Evolutionary conservation across 2,329 filamentous ascomycete genomes (phyloP).

Genomic region (Colletotrichum lentis): DNA sequence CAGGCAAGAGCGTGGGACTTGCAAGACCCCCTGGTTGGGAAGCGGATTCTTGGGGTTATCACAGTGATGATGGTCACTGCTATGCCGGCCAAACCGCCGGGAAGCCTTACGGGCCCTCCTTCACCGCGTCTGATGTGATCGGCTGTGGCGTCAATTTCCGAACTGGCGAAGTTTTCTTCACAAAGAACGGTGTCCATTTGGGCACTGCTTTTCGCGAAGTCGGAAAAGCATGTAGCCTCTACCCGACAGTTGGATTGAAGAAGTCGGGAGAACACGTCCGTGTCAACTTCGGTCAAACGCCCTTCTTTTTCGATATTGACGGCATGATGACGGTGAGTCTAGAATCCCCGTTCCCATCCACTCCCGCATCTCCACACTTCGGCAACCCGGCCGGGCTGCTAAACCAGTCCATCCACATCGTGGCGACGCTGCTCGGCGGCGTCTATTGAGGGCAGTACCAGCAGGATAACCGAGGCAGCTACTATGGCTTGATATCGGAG

Average conservation of each 20-base stretch:
- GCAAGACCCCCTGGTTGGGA: slow-evolving; percentile 72
- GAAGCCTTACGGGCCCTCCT: slow-evolving; percentile 65
- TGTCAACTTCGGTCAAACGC: slow-evolving; percentile 74
- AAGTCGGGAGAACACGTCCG: slow-evolving; percentile 68
- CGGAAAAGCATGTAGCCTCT: slow-evolving; percentile 61
- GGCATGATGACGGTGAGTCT: slow-evolving; percentile 75
- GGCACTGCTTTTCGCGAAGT: slow-evolving; percentile 76
- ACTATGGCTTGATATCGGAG: no score
- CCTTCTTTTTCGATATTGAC: slow-evolving; percentile 93
- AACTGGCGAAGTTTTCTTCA: slow-evolving; percentile 72
- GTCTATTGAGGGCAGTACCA: not conserved
- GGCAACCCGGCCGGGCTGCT: not conserved
- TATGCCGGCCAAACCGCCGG: slow-evolving; percentile 66
- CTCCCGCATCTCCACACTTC: not conserved
- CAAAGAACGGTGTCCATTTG: slow-evolving; percentile 70
- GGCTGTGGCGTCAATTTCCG: slow-evolving; percentile 74
- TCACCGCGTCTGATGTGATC: slow-evolving; percentile 65
- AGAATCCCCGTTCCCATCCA: not conserved
- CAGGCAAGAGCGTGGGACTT: slow-evolving; percentile 60
- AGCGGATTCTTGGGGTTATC: slow-evolving; percentile 72
- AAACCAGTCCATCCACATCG: not conserved
- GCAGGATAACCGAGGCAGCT: not conserved
- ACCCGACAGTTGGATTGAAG: slow-evolving; percentile 72
- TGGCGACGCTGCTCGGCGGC: not conserved
- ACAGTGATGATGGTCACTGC: slow-evolving; percentile 72